phyloP scores from a whole-genome alignment of 805 yeast genomes.

The Lipomyces sp. region DNA sequence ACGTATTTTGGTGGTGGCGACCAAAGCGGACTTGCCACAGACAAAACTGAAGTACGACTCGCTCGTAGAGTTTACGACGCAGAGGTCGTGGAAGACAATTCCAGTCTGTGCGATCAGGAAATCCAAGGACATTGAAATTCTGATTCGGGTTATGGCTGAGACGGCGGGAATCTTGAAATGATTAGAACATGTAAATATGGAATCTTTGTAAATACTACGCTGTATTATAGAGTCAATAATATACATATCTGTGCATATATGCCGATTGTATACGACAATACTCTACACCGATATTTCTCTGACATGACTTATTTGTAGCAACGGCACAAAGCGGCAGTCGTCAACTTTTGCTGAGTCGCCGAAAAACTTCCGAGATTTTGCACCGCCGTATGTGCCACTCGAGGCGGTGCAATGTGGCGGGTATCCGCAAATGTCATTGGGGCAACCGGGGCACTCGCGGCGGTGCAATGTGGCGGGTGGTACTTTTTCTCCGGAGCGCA shows the following conservation, averaged over 20 bases:
- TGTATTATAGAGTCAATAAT: not conserved
- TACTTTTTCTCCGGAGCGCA: not conserved
- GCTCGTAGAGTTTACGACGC: slow-evolving; percentile 47
- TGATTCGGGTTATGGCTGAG: slow-evolving; percentile 70
- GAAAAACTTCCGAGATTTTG: not conserved
- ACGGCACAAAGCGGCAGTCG: too few relatives aligned
- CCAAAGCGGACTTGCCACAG: slow-evolving; percentile 80
- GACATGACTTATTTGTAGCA: too few relatives aligned
- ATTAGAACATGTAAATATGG: not conserved
- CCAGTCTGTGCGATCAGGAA: slow-evolving; percentile 76
- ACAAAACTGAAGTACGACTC: slow-evolving; percentile 54
- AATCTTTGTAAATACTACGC: not conserved
- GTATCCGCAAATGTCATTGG: not conserved
- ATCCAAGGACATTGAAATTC: slow-evolving; percentile 69
- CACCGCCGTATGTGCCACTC: slow-evolving; percentile 9
- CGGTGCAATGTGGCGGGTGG: not conserved
- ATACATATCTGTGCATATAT: not conserved
- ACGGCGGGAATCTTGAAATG: slow-evolving; percentile 21
- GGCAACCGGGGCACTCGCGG: not conserved
- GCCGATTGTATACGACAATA: too few relatives aligned
- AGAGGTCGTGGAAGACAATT: slow-evolving; percentile 65
- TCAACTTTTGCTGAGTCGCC: not conserved
- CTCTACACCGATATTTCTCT: too few relatives aligned
- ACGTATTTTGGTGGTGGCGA: slow-evolving; percentile 76
- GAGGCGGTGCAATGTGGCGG: slow-evolving; percentile 3